phyloP scores from a whole-genome alignment of 2,329 filamentous ascomycete genomes.

The Coniochaeta prunicola region DNA sequence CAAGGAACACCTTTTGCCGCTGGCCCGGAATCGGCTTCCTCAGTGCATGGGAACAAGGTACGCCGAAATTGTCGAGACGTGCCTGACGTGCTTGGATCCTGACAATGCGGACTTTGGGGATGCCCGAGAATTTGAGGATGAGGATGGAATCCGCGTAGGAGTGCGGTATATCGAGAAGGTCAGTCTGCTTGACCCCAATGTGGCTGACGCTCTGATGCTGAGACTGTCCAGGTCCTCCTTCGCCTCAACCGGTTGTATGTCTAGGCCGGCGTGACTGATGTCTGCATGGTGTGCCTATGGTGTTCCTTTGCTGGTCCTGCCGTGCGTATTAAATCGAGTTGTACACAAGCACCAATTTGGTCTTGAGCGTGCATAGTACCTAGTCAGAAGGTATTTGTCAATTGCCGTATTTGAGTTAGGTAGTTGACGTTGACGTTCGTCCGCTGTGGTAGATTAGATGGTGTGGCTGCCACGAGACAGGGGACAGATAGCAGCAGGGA shows the following conservation, averaged over 20 bases:
- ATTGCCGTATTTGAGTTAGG: no score
- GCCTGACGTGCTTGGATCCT: conserved; percentile 26
- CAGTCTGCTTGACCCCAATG: background rate
- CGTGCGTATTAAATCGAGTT: no score
- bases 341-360: no score
- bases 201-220: background rate
- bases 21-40: conserved; percentile 12
- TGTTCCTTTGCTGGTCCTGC: no score
- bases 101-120: conserved; percentile 21
- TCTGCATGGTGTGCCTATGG: no score
- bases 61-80: conserved; percentile 21
- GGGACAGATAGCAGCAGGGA: background rate
- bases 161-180: background rate
- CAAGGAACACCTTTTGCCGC: conserved; percentile 9
- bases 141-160: background rate
- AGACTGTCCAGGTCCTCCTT: background rate
- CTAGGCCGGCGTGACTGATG: background rate
- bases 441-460: no score
- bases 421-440: no score
- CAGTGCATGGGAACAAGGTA: conserved; percentile 21
- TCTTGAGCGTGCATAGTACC: no score
- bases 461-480: background rate
- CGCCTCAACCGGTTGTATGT: background rate
- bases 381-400: no score
- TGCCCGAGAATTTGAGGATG: conserved; percentile 10